Base-by-base conservation (phyloP, 192 early-diverging fungal genomes). In the Geranomyces variabilis region DNA sequence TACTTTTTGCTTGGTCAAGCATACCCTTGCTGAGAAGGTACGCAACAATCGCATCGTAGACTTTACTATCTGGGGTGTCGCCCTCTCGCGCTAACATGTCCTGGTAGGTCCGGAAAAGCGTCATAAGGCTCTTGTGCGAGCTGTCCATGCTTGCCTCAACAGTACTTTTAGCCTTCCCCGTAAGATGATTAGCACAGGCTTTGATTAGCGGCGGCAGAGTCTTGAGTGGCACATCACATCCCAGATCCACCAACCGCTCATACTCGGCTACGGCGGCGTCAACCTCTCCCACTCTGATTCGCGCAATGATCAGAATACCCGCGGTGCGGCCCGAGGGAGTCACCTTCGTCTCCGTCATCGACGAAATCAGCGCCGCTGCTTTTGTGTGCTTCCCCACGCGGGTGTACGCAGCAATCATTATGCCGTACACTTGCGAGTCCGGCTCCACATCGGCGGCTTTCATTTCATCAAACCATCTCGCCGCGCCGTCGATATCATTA, bases 381-480 rank as follows among this genome's bases (percentile, higher is more conserved):
- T 26, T 28, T 17, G 8, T 17, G 31, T 60, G 58, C 6, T 60
- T 29, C 1, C 31, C 31, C 12, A 19, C 21, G 31, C 58, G 58
- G 29, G 28, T 34, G 31, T 28, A 60, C 58, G 29, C 58, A 4
- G 24, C 58, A 34, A 60, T 60, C 58, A 60, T 60, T 13, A 41
- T 41, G 19, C 63, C 41, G 22, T 64, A 64, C 34, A 64, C n/a
- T 8, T 45, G 34, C 13, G 41, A 19, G 43, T 64, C 43, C 5
- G 63, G 63, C 63, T 36, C 17, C 34, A 64, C 63, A 4, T 14
- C 15, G 15, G 17, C 63, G 41, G 17, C 21, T 46, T 44, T 21
- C 63, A 64, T 64, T 19, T 31, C 44, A 13, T 45, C 41, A 36
- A 64, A 46, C 63, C 34, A 64, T 21, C n/a, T 2, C 12, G 43